Base-by-base conservation (phyloP, 352 stramenopile genomes). In the Phytopythium boreale region DNA sequence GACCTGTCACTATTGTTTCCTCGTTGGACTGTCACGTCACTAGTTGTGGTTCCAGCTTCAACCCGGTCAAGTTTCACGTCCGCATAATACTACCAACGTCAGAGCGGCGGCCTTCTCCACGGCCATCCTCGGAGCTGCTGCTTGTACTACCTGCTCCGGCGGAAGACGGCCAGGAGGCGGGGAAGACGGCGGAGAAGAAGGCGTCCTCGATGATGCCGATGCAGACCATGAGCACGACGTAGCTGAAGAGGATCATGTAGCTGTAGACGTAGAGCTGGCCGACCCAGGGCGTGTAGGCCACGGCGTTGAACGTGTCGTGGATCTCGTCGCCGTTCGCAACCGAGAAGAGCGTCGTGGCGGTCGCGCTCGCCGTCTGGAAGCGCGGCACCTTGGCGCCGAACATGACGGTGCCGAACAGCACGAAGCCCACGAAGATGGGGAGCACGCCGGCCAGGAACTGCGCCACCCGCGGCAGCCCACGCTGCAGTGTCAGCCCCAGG, bases 121-220 rank as follows among this genome's bases (percentile, higher is more conserved):
- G 0, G 47, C 9, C 15, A 11, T 1, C 8, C 43, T 26, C n/a
- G 20, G 43, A 17, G 10, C 43, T 50, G n/a, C 43, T 50, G 43
- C 43, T 26, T 0, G 14, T 20, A 7, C 4, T 39, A 4, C 12
- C 20, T 14, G 24, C 11, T 0, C 3, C 26, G 9, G 26, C 17
- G 2, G 26, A 4, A 4, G 26, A 39, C 2, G 80, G 79, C 80
- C 84, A 93, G 20, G 81, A 81, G 5, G 72, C 79, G 7, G 83
- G 83, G 61, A 89, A 92, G 24, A 88, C 81, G 36, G 85, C 81
- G 8, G 85, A 87, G 72, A 96, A 96, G 69, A 95, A 96, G 22
- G 87, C 81, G 65, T 96, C 85, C 68, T 96, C 88, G 53, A 95
- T 92, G 56, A 96, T 92, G 20, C 83, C 84, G 65, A 96, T 95